These are phyloP conservation scores for Calonectria pauciramosa DNA, from an alignment of 2,329 filamentous ascomycete genomes.

Conservation along the genomic window DNA sequence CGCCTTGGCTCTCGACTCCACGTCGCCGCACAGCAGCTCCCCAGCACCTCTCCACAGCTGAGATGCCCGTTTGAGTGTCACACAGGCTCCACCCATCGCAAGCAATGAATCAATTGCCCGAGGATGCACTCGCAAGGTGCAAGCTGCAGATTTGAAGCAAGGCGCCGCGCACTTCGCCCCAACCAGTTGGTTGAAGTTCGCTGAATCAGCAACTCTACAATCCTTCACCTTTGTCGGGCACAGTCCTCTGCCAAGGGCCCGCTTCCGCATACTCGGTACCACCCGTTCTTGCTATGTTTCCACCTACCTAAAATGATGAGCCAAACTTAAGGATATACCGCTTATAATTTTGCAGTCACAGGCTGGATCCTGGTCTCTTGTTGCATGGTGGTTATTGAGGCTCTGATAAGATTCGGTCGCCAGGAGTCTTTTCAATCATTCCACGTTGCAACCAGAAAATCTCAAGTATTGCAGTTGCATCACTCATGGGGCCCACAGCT, in stretches of 20 bases:
- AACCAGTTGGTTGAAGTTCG: neutral
- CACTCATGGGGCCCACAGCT: neutral
- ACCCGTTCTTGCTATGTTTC: neutral
- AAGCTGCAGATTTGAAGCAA: conserved; percentile 5
- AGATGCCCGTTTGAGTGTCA: conserved; percentile 7
- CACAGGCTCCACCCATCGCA: conserved; percentile 20
- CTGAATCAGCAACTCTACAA: neutral
- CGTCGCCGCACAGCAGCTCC: conserved; percentile 17
- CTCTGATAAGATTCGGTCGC: neutral
- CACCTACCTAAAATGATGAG: neutral
- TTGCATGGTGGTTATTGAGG: too few relatives aligned
- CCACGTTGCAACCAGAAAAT: too few relatives aligned
- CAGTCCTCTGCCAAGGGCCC: neutral
- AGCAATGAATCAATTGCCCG: conserved; percentile 19
- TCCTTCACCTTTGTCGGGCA: neutral
- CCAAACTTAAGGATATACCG: neutral
- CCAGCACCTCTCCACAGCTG: conserved; percentile 1
- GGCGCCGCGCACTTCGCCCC: neutral
- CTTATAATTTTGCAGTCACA: neutral
- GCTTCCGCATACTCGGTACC: too few relatives aligned
- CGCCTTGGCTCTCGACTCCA: conserved; percentile 19
- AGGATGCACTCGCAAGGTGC: neutral
- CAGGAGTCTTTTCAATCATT: neutral
- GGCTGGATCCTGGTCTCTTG: neutral
- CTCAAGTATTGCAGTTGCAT: neutral